Percentiles rank a stretch among this genome's conserved stretches.
These are phyloP conservation scores for Fusarium paranaense DNA, from an alignment of 2,329 filamentous ascomycete genomes.

Conservation along the genomic window DNA sequence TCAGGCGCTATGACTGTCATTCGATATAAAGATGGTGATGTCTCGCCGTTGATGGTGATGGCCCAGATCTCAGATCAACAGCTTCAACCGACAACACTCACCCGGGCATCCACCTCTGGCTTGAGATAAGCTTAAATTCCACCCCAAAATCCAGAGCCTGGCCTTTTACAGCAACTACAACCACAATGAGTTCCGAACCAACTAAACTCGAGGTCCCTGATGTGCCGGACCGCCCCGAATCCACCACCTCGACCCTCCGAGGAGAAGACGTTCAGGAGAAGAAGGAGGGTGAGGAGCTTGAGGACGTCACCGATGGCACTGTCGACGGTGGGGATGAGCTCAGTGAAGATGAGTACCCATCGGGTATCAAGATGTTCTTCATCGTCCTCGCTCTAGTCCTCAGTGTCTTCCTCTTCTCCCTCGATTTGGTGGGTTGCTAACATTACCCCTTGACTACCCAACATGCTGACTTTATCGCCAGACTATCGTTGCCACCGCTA, in stretches of 20 bases:
- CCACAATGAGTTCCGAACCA: constrained; percentile 27
- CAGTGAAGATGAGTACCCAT: constrained; percentile 53
- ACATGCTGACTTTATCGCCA: constrained; percentile 35
- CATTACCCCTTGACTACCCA: not conserved
- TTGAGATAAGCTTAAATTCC: constrained; percentile 28
- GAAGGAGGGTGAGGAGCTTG: constrained; percentile 40
- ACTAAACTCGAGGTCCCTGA: constrained; percentile 40
- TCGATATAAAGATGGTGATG: constrained; percentile 36
- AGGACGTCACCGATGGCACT: constrained; percentile 35
- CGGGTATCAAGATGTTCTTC: constrained; percentile 53
- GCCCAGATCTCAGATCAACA: constrained; percentile 16
- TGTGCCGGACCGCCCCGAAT: constrained; percentile 40
- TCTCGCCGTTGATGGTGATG: constrained; percentile 16
- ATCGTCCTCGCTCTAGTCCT: constrained; percentile 61
- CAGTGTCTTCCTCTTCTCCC: constrained; percentile 61
- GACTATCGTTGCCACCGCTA: constrained; percentile 69
- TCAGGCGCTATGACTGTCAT: not conserved
- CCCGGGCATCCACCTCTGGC: not conserved
- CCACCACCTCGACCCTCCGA: constrained; percentile 45
- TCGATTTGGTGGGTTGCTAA: constrained; percentile 55
- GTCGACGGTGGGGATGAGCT: constrained; percentile 31
- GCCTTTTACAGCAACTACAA: not conserved
- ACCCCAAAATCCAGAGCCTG: not conserved
- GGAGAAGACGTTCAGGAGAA: constrained; percentile 46
- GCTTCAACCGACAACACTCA: constrained; percentile 14